Conservation (phyloP, 2,329 filamentous ascomycete genomes). For the Cyphellophora attinorum region DNA sequence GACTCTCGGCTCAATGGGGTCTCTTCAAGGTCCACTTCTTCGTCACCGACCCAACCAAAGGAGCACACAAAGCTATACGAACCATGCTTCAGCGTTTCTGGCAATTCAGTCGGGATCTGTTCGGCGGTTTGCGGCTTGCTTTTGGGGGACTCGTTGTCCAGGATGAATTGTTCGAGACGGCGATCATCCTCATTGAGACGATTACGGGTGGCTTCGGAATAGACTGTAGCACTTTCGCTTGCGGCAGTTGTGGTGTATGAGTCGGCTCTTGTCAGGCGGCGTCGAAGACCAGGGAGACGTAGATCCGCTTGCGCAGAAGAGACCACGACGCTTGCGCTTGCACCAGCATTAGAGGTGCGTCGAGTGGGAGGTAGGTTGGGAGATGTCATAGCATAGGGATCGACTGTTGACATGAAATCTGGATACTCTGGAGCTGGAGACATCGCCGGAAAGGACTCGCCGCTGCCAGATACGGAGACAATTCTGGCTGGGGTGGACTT, state of each 20-base stretch:
- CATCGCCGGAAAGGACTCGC: not conserved
- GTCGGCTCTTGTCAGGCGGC: not conserved
- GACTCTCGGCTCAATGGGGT: not conserved
- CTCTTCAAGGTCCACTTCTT: not conserved
- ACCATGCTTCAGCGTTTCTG: not conserved
- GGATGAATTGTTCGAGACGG: not conserved
- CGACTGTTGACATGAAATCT: not conserved
- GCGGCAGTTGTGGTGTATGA: not conserved
- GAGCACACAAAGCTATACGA: not conserved
- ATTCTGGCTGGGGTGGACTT: conserved; percentile 1
- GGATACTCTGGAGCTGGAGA: not conserved
- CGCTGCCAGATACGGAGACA: too few relatives aligned
- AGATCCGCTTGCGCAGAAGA: not conserved
- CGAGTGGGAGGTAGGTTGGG: not conserved
- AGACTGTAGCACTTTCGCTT: not conserved
- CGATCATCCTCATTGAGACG: not conserved
- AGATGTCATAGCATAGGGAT: not conserved
- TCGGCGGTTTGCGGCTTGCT: not conserved
- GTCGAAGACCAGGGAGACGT: not conserved
- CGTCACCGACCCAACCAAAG: conserved; percentile 1
- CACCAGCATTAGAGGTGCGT: not conserved
- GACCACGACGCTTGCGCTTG: too few relatives aligned
- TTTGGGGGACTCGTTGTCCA: not conserved
- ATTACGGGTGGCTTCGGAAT: not conserved
- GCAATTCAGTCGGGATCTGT: not conserved